Conservation (phyloP, 2,329 filamentous ascomycete genomes). For the Cladosporium sp. region DNA sequence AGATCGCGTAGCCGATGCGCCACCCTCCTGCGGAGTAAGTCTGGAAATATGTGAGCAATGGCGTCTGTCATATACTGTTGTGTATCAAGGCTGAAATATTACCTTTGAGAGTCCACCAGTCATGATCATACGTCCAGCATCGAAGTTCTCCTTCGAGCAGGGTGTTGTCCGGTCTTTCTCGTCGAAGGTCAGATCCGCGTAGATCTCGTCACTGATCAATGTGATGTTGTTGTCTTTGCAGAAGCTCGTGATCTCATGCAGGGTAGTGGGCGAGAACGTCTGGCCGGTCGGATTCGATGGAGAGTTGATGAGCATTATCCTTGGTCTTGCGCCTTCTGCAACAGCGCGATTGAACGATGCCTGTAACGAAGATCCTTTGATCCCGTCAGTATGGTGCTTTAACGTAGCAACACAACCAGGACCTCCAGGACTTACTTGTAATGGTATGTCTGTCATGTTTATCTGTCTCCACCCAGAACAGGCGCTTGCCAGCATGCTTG, state of each 20-base stretch:
- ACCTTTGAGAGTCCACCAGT: background rate
- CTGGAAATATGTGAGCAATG: background rate
- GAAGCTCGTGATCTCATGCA: background rate
- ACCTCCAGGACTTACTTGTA: background rate
- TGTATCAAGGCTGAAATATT: background rate
- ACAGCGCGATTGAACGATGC: background rate
- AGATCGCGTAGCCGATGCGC: background rate
- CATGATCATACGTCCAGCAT: background rate
- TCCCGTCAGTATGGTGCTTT: background rate
- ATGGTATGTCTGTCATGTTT: background rate
- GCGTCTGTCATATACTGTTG: no score
- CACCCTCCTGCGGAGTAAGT: background rate
- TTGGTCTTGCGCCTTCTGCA: background rate
- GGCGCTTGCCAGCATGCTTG: background rate
- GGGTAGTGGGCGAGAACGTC: background rate
- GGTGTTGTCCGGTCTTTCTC: background rate
- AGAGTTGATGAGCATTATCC: background rate
- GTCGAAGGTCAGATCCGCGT: background rate
- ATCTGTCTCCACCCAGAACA: slow-evolving; percentile 4
- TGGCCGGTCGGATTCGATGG: background rate
- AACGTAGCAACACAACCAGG: background rate
- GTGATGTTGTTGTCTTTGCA: background rate
- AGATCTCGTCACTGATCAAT: background rate
- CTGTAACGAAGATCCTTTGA: background rate
- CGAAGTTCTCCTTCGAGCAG: background rate